Base-by-base conservation (phyloP, 225 moss, liverwort and hornwort species). In the Lunularia cruciata region DNA sequence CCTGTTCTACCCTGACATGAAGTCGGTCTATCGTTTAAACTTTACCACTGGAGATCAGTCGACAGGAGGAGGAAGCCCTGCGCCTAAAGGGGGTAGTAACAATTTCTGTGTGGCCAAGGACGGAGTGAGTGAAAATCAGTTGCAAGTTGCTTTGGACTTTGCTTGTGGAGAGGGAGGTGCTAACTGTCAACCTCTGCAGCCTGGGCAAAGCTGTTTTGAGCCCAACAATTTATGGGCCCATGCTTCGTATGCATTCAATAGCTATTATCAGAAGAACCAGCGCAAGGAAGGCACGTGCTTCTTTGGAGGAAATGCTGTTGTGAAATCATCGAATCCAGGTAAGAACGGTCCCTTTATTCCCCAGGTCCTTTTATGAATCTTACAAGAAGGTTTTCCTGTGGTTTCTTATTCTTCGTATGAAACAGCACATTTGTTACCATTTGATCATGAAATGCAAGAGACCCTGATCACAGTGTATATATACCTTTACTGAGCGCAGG, bases 261-360 rank as follows among this genome's bases (percentile, higher is more conserved):
- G 73, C 10, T 93, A 87, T 51, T 93, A 81, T 60, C 88, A 93
- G 33, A 74, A 72, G 26, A 88, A 73, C 67, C 78, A 84, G 64
- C 72, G 66, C 26, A 81, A 65, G 3, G 69, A 81, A 14, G 88
- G 70, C 1, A 83, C 86, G 58, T 90, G 92, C 77, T 73, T 68
- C 68, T 90, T 93, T 68, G 81, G 60, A 16, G 90, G 90, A 53
- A 81, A 81, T 16, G 90, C 75, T 18, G 10, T 73, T 18, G 54
- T 88, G 60, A 87, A 86, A 55, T 62, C 82, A 54, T 73, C 75
- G 0, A 79, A 88, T 71, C 92, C 92, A 51, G 83, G 92, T 92
- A 92, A 84, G 85, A 57, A 14, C 39, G 12, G 7, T 27, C 11
- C 13, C 15, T 13, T 38, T 5, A 43, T 5, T 2, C 5, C 26